Conservation (phyloP, 2,329 filamentous ascomycete species). For the Fulvia fulva region DNA sequence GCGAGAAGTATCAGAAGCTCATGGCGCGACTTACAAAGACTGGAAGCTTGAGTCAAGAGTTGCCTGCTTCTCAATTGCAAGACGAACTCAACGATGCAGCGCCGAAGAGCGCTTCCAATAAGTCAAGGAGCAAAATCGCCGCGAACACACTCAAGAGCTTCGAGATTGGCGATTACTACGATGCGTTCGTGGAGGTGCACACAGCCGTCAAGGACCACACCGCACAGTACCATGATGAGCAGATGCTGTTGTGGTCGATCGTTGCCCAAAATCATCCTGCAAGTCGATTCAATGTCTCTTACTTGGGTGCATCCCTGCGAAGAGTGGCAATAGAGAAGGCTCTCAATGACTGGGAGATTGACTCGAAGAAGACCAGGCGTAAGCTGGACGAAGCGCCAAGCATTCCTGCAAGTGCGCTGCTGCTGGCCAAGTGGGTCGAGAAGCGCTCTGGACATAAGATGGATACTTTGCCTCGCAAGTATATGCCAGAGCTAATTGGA, state of each 20-base stretch:
- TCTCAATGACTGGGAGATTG: slow-evolving; percentile 22
- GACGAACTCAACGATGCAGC: neutral
- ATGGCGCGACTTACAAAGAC: slow-evolving; percentile 32
- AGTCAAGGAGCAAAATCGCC: slow-evolving; percentile 17
- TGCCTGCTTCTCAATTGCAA: neutral
- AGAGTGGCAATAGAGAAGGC: slow-evolving; percentile 28
- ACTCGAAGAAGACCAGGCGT: slow-evolving; percentile 14
- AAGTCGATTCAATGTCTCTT: slow-evolving; percentile 24
- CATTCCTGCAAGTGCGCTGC: slow-evolving; percentile 17
- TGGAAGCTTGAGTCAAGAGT: slow-evolving; percentile 12
- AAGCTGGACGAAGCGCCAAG: slow-evolving; percentile 17
- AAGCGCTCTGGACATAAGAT: slow-evolving; percentile 9
- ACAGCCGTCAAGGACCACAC: slow-evolving; percentile 22
- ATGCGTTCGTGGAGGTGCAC: slow-evolving; percentile 37
- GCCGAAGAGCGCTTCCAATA: slow-evolving; percentile 10
- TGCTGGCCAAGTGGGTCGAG: slow-evolving; percentile 18
- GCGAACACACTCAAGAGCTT: slow-evolving; percentile 31
- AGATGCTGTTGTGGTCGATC: slow-evolving; percentile 36
- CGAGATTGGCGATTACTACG: slow-evolving; percentile 40
- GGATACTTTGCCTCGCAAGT: slow-evolving; percentile 15
- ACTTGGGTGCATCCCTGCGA: slow-evolving; percentile 18
- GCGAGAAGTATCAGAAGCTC: slow-evolving; percentile 61
- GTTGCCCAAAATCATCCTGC: slow-evolving; percentile 25
- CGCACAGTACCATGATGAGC: slow-evolving; percentile 27
- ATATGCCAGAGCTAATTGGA: slow-evolving; percentile 15